These are phyloP conservation scores for Dispira simplex DNA, from an alignment of 192 early-diverging fungal genomes.

Conservation along the genomic window DNA sequence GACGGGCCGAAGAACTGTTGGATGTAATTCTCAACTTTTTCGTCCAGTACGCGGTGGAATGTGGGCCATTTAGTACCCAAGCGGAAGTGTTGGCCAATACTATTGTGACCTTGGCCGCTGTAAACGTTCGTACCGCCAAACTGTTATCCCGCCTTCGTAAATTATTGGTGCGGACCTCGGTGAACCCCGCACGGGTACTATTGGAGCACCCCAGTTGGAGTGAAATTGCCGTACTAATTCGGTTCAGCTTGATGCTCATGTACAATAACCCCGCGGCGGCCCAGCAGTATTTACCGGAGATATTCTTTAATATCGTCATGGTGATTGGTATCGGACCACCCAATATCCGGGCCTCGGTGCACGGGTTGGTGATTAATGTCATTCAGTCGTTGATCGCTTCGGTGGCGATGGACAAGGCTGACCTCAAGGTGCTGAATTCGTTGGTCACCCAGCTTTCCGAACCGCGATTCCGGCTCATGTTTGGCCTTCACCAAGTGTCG, in stretches of 20 bases:
- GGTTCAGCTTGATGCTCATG: constrained; percentile 77
- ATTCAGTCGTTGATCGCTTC: constrained; percentile 68
- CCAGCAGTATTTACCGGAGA: constrained; percentile 65
- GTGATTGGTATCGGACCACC: constrained; percentile 74
- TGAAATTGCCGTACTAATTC: constrained; percentile 80
- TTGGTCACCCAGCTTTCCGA: constrained; percentile 68
- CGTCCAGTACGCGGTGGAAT: constrained; percentile 62
- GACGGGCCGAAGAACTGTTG: constrained; percentile 62
- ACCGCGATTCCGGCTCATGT: constrained; percentile 49
- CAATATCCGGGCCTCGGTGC: constrained; percentile 71
- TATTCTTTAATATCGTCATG: constrained; percentile 73
- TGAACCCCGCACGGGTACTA: constrained; percentile 49
- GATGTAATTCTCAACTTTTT: constrained; percentile 69
- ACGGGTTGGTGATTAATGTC: constrained; percentile 87
- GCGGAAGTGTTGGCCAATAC: constrained; percentile 81
- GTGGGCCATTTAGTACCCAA: constrained; percentile 58
- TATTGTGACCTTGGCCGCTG: constrained; percentile 62
- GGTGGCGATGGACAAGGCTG: constrained; percentile 35
- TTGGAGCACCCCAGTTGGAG: constrained; percentile 76
- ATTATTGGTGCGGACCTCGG: constrained; percentile 64
- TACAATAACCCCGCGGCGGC: constrained; percentile 72
- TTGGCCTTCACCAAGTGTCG: constrained; percentile 52
- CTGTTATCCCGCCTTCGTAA: constrained; percentile 67
- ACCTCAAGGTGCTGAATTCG: constrained; percentile 34
- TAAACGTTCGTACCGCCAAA: constrained; percentile 61